Evolutionary conservation across 2,329 filamentous ascomycete species (phyloP), one percentile per base, ranked within the genome.

Genomic region (Sclerotinia borealis): DNA sequence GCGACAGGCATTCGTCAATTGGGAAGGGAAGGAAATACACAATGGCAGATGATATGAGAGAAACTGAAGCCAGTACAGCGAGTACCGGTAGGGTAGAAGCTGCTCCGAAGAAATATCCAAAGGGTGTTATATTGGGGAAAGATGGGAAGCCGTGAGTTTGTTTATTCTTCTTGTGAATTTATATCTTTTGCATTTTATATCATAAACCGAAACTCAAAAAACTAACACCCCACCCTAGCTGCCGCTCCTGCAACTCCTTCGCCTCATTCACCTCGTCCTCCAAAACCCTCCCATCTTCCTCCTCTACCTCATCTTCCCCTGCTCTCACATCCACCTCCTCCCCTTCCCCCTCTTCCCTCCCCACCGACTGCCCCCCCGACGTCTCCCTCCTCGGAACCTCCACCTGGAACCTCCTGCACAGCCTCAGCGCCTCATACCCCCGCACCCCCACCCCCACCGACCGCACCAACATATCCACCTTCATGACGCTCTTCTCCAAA

Each of bases 341-440:
- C 7, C 61, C 77, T 9, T 64, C 79, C 5, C 63, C 76, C 39
- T 63, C 76, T 39, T 63, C 75, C n/a, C 74, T 78, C 17, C 79
- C 82, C 9, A 66, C 80, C 63, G 90, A 96, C 76, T 98, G 93
- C 74, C 95, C 95, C 0, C 89, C 95, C 1, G 93, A 98, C 74
- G 91, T 97, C 68, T 92, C 96, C 74, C 78, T 82, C 19, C 86
- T 99, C 5, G 95, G 95, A 55, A 90, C 92, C 66, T 88, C 87
- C 65, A 91, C 92, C 15, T 99, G 95, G 95, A 97, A 92, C 0
- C 83, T 99, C 25, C 85, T 99, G 1, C 95, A 99, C 79, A 89
- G 90, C 10, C 90, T 99, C 68, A 91, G 93, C 17, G 95, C 93
- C 0, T 85, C 85, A 17, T 99, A 98, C 75, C 95, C 95, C 1